These are phyloP conservation scores for Thermochaetoides thermophila DNA, from an alignment of 495 filamentous ascomycete genomes.

Conservation along the genomic window DNA sequence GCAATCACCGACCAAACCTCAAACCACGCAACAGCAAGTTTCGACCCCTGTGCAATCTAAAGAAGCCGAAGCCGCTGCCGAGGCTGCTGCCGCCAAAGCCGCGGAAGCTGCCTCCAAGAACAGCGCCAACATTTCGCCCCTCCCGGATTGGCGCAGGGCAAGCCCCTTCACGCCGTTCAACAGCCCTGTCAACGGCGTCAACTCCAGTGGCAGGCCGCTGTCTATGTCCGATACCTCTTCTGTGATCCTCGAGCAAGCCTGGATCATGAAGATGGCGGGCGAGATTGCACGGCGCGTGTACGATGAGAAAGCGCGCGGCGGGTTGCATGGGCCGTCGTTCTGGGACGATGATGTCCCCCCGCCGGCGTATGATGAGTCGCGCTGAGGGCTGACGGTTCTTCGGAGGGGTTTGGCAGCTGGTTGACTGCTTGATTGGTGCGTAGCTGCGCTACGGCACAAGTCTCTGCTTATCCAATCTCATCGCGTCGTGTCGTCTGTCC, in stretches of 20 bases:
- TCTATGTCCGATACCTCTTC: conserved; percentile 29
- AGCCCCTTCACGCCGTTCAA: too few relatives aligned
- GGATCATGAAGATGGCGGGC: conserved; percentile 79
- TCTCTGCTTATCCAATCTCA: too few relatives aligned
- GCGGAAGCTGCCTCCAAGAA: not conserved
- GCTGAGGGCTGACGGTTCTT: not conserved
- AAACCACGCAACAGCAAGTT: too few relatives aligned
- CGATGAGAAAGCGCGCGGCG: conserved; percentile 41
- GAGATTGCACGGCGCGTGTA: conserved; percentile 79
- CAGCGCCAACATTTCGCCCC: conserved; percentile 2
- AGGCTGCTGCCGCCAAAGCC: not conserved
- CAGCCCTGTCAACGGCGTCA: too few relatives aligned
- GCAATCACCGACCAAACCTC: not conserved
- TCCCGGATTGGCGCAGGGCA: conserved; percentile 6
- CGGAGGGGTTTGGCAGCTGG: not conserved
- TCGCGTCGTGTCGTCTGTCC: too few relatives aligned
- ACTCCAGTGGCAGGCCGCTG: too few relatives aligned
- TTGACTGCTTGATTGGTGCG: too few relatives aligned
- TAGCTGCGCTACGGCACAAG: too few relatives aligned
- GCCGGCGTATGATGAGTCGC: conserved; percentile 40
- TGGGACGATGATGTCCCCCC: conserved; percentile 44
- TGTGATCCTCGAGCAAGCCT: conserved; percentile 65
- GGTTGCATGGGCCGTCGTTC: conserved; percentile 12
- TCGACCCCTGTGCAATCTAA: too few relatives aligned
- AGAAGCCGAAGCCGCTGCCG: too few relatives aligned